These are phyloP conservation scores for Serendipita sp. DNA, from an alignment of 768 basidiomycete species.

Conservation along the genomic window DNA sequence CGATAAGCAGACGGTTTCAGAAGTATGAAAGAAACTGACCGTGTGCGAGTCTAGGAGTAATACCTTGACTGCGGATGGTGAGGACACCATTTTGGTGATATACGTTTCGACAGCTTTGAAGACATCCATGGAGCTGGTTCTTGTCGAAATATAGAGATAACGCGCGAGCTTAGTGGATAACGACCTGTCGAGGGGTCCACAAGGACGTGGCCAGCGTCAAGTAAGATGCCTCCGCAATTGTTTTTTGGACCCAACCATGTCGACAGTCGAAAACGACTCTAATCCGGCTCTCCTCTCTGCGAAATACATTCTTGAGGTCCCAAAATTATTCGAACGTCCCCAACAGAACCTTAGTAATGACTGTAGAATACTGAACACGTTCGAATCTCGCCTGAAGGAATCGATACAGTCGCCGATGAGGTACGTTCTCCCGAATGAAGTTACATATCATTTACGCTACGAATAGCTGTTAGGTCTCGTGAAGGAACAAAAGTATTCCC, in stretches of 20 bases:
- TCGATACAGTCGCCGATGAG: constrained; percentile 47
- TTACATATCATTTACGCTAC: constrained; percentile 1
- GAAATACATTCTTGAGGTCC: constrained; percentile 41
- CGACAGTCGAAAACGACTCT: background rate
- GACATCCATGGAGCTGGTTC: constrained; percentile 56
- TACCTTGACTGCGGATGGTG: constrained; percentile 85
- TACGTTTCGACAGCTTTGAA: constrained; percentile 91
- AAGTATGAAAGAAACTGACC: constrained; percentile 28
- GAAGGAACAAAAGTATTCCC: constrained; percentile 33
- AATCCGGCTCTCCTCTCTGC: constrained; percentile 50
- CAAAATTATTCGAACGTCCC: background rate
- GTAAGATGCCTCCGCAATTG: background rate
- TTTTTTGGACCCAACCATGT: background rate
- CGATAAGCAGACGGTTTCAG: background rate
- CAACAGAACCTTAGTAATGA: background rate
- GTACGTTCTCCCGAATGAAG: constrained; percentile 24
- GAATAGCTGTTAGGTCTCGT: background rate
- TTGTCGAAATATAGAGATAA: background rate
- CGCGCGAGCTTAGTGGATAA: background rate
- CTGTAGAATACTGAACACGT: constrained; percentile 20
- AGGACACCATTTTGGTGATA: constrained; percentile 72
- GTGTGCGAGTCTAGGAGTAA: constrained; percentile 89
- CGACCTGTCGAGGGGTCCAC: too few species aligned
- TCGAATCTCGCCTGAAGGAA: constrained; percentile 40
- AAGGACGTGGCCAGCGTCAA: background rate